Conservation (phyloP, 495 filamentous ascomycete genomes). For the Jackrogersella minutella region DNA sequence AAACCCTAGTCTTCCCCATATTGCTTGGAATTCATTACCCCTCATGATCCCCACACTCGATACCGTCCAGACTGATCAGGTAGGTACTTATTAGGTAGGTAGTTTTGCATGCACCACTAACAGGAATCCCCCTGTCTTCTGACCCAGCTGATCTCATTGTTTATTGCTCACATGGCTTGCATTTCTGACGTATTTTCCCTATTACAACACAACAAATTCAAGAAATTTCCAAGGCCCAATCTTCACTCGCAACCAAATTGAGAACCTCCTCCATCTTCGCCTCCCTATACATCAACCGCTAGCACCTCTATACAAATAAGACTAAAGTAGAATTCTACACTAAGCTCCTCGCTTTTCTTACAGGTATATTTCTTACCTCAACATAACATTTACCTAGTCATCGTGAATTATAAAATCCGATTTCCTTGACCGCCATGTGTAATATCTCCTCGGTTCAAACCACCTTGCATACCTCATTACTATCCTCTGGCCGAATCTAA, state of each 20-base stretch:
- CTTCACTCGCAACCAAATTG: too few relatives aligned
- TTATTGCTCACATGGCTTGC: constrained; percentile 29
- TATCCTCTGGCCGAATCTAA: neutral
- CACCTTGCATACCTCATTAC: neutral
- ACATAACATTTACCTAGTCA: too few relatives aligned
- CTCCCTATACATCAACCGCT: neutral
- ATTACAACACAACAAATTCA: neutral
- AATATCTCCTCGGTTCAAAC: neutral
- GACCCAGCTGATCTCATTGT: constrained; percentile 23
- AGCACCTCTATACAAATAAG: too few relatives aligned
- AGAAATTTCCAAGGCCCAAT: too few relatives aligned
- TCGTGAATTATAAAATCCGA: neutral
- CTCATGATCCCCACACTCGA: constrained; percentile 14
- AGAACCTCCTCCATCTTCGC: neutral
- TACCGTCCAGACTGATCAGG: too few relatives aligned
- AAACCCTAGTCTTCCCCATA: constrained; percentile 3
- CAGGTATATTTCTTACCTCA: neutral
- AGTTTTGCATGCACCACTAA: too few relatives aligned
- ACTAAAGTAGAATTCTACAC: too few relatives aligned
- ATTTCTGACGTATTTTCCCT: constrained; percentile 18
- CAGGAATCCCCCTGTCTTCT: constrained; percentile 10
- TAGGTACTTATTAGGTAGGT: too few relatives aligned
- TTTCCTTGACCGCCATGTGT: neutral
- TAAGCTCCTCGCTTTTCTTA: neutral
- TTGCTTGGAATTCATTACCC: constrained; percentile 16